Evolutionary conservation across 2,329 filamentous ascomycete genomes (phyloP).

Genomic region (Cercospora sp.): DNA sequence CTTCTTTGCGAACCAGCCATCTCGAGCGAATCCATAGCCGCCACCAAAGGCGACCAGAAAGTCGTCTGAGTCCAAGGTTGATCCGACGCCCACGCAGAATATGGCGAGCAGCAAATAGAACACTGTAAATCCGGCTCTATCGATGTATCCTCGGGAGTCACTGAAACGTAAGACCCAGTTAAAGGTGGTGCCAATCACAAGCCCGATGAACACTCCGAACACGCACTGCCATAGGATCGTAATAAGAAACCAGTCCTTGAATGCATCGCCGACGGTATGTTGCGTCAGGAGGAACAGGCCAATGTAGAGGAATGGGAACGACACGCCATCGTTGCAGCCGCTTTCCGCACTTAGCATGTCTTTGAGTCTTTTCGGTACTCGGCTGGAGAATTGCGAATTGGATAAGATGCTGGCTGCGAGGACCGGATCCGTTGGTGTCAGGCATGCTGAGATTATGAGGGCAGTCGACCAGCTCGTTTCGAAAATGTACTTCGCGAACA

Average conservation of each 20-base stretch:
- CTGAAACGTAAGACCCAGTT: slow-evolving; percentile 54
- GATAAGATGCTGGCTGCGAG: slow-evolving; percentile 56
- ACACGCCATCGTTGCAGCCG: slow-evolving; percentile 58
- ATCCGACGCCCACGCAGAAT: slow-evolving; percentile 54
- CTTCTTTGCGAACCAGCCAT: slow-evolving; percentile 55
- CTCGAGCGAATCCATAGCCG: slow-evolving; percentile 56
- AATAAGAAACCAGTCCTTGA: slow-evolving; percentile 56
- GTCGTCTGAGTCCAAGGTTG: slow-evolving; percentile 56
- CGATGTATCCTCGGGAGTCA: slow-evolving; percentile 49
- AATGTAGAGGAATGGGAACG: slow-evolving; percentile 59
- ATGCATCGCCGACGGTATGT: slow-evolving; percentile 41
- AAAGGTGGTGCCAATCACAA: slow-evolving; percentile 50
- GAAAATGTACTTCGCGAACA: slow-evolving; percentile 52
- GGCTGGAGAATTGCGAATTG: slow-evolving; percentile 54
- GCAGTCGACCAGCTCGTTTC: slow-evolving; percentile 49
- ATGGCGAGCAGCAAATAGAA: slow-evolving; percentile 59
- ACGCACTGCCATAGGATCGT: slow-evolving; percentile 59
- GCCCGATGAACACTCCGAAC: slow-evolving; percentile 51
- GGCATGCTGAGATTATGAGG: slow-evolving; percentile 55
- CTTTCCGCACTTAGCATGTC: slow-evolving; percentile 57
- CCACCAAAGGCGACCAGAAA: slow-evolving; percentile 60
- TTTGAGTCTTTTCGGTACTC: slow-evolving; percentile 55
- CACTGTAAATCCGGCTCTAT: slow-evolving; percentile 52
- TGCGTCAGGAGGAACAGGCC: slow-evolving; percentile 51
- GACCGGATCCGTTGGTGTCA: slow-evolving; percentile 60